phyloP scores from a whole-genome alignment of 345 rosid genomes.

The Aquilaria malaccensis region DNA sequence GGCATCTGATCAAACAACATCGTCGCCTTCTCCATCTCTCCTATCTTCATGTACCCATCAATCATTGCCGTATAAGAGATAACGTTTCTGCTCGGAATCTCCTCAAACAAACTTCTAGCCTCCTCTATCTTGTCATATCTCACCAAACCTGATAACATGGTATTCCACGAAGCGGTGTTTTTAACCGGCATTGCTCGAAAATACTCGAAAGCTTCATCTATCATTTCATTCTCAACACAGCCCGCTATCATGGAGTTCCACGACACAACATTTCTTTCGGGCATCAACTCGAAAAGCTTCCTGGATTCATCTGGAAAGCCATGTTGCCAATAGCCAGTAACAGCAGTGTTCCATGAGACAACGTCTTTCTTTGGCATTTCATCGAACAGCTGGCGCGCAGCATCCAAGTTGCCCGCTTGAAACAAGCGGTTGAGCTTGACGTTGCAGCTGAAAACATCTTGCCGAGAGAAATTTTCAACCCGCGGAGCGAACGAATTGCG shows the following conservation, averaged over 20 bases:
- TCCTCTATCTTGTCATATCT: constrained; percentile 18
- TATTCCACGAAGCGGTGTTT: constrained; percentile 31
- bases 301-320: constrained; percentile 28
- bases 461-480: constrained; percentile 9
- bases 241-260: constrained; percentile 47
- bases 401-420: constrained; percentile 23
- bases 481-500: background rate
- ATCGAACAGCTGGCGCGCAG: constrained; percentile 32
- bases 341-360: constrained; percentile 36
- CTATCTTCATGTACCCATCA: constrained; percentile 32
- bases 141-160: constrained; percentile 35
- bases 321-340: constrained; percentile 29
- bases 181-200: constrained; percentile 32
- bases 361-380: constrained; percentile 27
- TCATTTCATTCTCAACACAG: constrained; percentile 18
- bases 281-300: constrained; percentile 29
- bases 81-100: constrained; percentile 31
- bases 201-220: constrained; percentile 25
- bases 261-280: constrained; percentile 28
- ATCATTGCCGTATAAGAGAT: constrained; percentile 44
- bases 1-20: constrained; percentile 24
- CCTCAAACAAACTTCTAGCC: constrained; percentile 28
- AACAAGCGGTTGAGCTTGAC: constrained; percentile 16
- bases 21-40: constrained; percentile 32
- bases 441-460: constrained; percentile 20